These are phyloP conservation scores for Plantago lanceolata DNA, from an alignment of 305 asterid genomes.

Conservation along the genomic window DNA sequence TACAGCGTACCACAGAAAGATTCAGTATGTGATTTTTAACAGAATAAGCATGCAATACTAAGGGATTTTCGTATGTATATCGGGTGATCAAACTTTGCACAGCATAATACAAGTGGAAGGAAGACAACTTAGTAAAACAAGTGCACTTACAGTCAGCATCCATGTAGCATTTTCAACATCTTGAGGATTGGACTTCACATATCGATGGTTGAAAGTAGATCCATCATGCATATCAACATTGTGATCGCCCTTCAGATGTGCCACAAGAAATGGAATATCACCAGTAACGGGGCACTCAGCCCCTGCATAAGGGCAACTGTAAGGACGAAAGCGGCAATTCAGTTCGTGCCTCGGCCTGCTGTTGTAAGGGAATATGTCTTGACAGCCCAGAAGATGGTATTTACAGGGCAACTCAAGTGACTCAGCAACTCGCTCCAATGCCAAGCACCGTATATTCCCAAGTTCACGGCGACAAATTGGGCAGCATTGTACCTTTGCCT, in stretches of 20 bases:
- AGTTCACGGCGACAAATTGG: conserved; percentile 78
- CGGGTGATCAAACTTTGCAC: neutral
- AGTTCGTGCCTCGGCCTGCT: conserved; percentile 63
- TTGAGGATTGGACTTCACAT: conserved; percentile 68
- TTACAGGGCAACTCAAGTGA: conserved; percentile 77
- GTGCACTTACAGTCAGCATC: conserved; percentile 73
- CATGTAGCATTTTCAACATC: conserved; percentile 80
- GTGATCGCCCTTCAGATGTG: conserved; percentile 78
- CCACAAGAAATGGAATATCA: conserved; percentile 55
- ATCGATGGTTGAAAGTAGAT: conserved; percentile 77
- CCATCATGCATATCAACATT: conserved; percentile 79
- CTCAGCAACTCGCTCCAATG: conserved; percentile 75
- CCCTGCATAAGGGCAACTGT: conserved; percentile 78
- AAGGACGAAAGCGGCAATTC: conserved; percentile 63
- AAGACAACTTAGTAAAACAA: conserved; percentile 16
- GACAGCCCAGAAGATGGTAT: conserved; percentile 61
- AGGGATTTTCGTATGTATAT: neutral
- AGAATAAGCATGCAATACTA: conserved; percentile 4
- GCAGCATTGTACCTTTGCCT: conserved; percentile 55
- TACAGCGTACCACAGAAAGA: neutral
- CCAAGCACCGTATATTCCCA: conserved; percentile 83
- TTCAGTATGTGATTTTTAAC: neutral
- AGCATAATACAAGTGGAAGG: neutral
- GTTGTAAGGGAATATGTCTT: conserved; percentile 60
- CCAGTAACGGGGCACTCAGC: conserved; percentile 68